Base-by-base conservation (phyloP, 2,329 filamentous ascomycete genomes). In the Arachnopeziza araneosa region DNA sequence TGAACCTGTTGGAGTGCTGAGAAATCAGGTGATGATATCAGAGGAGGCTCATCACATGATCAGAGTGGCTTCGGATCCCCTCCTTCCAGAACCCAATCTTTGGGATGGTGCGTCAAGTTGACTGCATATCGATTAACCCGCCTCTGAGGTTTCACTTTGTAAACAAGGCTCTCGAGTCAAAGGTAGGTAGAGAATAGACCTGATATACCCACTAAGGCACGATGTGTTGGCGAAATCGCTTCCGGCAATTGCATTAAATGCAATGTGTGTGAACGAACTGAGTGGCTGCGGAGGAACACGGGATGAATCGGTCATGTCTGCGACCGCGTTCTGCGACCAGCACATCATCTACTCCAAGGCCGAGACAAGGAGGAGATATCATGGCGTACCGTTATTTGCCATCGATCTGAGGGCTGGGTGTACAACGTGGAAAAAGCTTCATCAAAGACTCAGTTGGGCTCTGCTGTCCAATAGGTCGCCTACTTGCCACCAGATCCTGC, bases 301-400 rank as follows among this genome's bases (percentile, higher is more conserved):
- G 36, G 36, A 44, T 44, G 10, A 44, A 44, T 44, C 36, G 51
- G 53, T 58, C n/a, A 22, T 53, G 50, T 58, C 17, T 54, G 50
- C 56, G 56, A 54, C 56, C 56, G 56, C 19, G 6, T 48, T n/a
- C 56, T 50, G 50, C 56, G 56, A 53, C 56, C 56, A 58, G 56
- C 56, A 36, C 56, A 58, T 58, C 56, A 24, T 23, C 21, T 26
- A 19, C 22, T 8, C 44, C 22, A n/a, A 14, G 17, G 22, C 21
- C 49, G 56, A 57, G 55, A 44, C 55, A 44, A 30, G 51, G 50
- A 36, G 36, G 22, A 48, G 48, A 49, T 50, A 26, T 54, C 21
- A 58, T 23, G 56, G 56, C 56, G 52, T 50, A 23, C 32, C 21
- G 56, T 53, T 53, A 57, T 52, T 53, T 57, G 50, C 21, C 55